Percentiles rank a stretch among this genome's conserved stretches.
phyloP scores from a whole-genome alignment of 2,329 filamentous ascomycete genomes.

The Botryotinia calthae region DNA sequence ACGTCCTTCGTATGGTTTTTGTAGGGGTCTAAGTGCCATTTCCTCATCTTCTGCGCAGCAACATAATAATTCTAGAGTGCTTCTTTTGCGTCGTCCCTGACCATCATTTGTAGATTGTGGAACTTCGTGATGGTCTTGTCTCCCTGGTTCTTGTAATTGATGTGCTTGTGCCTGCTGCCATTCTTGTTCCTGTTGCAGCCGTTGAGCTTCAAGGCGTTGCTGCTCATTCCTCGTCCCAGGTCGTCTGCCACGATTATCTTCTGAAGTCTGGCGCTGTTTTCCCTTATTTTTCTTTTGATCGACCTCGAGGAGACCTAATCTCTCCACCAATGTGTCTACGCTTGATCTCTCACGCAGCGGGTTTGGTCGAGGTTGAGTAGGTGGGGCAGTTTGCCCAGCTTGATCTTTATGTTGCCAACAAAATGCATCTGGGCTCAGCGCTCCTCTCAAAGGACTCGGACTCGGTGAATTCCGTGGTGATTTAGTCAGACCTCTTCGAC shows the following conservation, averaged over 20 bases:
- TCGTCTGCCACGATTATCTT: constrained; percentile 18
- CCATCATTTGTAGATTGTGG: background rate
- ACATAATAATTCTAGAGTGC: constrained; percentile 32
- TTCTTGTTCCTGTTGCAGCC: constrained; percentile 17
- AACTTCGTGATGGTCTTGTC: background rate
- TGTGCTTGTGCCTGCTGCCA: constrained; percentile 10
- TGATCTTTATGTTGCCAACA: constrained; percentile 98
- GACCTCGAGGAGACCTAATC: constrained; percentile 72
- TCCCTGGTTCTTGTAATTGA: background rate
- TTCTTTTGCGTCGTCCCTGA: constrained; percentile 26
- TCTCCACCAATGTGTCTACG: constrained; percentile 81
- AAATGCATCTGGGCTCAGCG: constrained; percentile 48
- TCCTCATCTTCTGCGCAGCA: constrained; percentile 35
- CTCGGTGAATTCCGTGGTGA: constrained; percentile 33
- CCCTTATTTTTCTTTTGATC: constrained; percentile 26
- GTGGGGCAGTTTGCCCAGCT: constrained; percentile 42
- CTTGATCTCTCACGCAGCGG: constrained; percentile 60
- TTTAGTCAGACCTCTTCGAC: constrained; percentile 67
- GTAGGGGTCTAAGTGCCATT: constrained; percentile 31
- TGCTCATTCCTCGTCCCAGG: constrained; percentile 28
- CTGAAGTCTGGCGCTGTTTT: constrained; percentile 28
- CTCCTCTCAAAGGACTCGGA: constrained; percentile 31
- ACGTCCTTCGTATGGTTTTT: constrained; percentile 19
- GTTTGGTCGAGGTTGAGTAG: constrained; percentile 28
- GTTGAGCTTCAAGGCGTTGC: constrained; percentile 19